Percentiles rank a stretch among this genome's conserved stretches.
Evolutionary conservation across 352 stramenopile species (phyloP).

Genomic region (Globisporangium emineosum): DNA sequence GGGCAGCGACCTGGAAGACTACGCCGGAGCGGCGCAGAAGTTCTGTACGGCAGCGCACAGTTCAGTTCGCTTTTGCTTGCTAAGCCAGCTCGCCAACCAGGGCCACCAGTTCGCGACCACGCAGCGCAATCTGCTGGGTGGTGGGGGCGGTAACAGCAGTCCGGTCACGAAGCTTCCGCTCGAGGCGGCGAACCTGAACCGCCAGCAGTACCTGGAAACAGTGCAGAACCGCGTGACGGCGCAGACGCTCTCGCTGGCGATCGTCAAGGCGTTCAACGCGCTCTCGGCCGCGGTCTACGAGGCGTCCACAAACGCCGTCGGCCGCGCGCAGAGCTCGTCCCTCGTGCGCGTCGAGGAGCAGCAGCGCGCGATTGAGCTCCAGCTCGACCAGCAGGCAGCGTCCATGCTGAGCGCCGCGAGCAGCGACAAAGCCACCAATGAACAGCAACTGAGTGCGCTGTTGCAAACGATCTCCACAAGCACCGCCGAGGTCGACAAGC

Average conservation of each 20-base stretch:
- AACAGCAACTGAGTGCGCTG: background rate
- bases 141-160: background rate
- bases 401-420: background rate
- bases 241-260: background rate
- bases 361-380: conserved; percentile 3
- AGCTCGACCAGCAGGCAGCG: background rate
- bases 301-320: background rate
- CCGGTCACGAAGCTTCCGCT: background rate
- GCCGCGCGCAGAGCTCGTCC: background rate
- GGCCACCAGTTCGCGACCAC: background rate
- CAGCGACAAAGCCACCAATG: background rate
- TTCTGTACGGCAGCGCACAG: background rate
- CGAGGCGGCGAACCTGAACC: background rate
- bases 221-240: background rate
- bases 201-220: background rate
- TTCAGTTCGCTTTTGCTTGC: background rate
- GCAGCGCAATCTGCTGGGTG: background rate
- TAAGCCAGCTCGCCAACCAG: background rate
- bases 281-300: background rate
- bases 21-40: background rate
- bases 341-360: background rate
- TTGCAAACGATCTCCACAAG: background rate
- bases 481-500: background rate
- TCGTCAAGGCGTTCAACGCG: background rate
- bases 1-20: background rate